Evolutionary conservation across 2,329 filamentous ascomycete genomes (phyloP).

Genomic region (Aureobasidium sp.): DNA sequence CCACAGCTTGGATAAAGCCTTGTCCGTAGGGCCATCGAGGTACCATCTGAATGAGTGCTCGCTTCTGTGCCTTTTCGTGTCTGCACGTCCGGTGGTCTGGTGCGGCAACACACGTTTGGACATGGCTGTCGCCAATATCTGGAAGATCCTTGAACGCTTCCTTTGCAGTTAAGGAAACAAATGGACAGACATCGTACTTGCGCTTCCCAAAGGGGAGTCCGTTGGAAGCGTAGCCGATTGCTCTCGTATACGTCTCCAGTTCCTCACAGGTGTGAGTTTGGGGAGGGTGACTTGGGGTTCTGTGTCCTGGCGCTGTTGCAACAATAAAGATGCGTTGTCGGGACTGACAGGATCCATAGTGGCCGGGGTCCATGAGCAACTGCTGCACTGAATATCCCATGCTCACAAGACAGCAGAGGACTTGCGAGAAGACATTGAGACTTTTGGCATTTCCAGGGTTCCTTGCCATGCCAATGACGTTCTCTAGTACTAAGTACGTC

Average conservation of each 20-base stretch:
- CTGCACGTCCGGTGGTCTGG: conserved; percentile 60
- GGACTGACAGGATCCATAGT: conserved; percentile 58
- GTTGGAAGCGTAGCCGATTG: conserved; percentile 58
- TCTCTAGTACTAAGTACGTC: conserved; percentile 69
- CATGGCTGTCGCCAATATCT: conserved; percentile 52
- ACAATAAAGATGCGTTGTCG: conserved; percentile 63
- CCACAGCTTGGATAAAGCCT: conserved; percentile 23
- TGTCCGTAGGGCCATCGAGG: conserved; percentile 46
- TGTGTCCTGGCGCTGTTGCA: conserved; percentile 60
- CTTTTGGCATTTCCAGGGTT: conserved; percentile 26
- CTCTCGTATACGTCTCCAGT: not conserved
- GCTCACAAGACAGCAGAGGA: conserved; percentile 65
- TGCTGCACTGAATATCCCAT: conserved; percentile 70
- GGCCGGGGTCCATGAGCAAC: conserved; percentile 62
- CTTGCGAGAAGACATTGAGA: conserved; percentile 64
- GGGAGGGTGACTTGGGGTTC: conserved; percentile 49
- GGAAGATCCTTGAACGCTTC: conserved; percentile 57
- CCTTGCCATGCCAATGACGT: conserved; percentile 61
- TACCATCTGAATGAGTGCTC: conserved; percentile 49
- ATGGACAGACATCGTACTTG: conserved; percentile 49
- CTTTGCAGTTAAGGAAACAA: conserved; percentile 48
- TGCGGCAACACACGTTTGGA: conserved; percentile 54
- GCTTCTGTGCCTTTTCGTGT: conserved; percentile 34
- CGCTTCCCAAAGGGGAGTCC: conserved; percentile 54
- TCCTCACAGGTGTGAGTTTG: conserved; percentile 50